Percentiles rank a stretch among this genome's conserved stretches.
Evolutionary conservation across 2,329 filamentous ascomycete genomes (phyloP).

Genomic region (Aspergillus terreus): DNA sequence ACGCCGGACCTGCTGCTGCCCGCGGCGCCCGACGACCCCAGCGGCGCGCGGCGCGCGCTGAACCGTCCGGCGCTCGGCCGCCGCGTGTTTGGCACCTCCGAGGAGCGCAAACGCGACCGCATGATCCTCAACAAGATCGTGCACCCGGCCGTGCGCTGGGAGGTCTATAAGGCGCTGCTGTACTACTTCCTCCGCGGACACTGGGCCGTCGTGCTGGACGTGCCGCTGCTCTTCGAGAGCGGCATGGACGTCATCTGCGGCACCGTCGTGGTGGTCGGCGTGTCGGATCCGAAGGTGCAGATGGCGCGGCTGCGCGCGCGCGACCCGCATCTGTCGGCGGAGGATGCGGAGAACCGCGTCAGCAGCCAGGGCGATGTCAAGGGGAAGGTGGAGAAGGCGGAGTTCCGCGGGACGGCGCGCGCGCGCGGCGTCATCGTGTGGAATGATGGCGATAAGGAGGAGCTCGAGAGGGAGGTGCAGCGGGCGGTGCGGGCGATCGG

Average conservation of each 20-base stretch:
- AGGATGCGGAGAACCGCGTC: slow-evolving; percentile 85
- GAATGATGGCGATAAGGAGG: slow-evolving; percentile 76
- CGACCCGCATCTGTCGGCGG: slow-evolving; percentile 72
- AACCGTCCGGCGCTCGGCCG: slow-evolving; percentile 82
- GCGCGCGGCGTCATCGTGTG: slow-evolving; percentile 74
- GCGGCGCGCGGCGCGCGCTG: slow-evolving; percentile 51
- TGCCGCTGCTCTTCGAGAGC: slow-evolving; percentile 88
- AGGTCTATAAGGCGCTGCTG: slow-evolving; percentile 75
- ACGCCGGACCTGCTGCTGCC: slow-evolving; percentile 82
- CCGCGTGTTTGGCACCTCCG: slow-evolving; percentile 77
- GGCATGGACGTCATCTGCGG: slow-evolving; percentile 83
- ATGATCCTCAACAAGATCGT: slow-evolving; percentile 82
- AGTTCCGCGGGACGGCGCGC: slow-evolving; percentile 54
- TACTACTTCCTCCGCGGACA: slow-evolving; percentile 68
- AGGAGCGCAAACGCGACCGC: slow-evolving; percentile 67
- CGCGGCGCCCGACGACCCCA: slow-evolving; percentile 37
- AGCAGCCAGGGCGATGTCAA: slow-evolving; percentile 80
- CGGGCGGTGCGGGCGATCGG: slow-evolving; percentile 62
- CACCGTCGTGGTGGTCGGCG: slow-evolving; percentile 80
- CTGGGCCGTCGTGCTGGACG: slow-evolving; percentile 89
- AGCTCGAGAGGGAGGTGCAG: slow-evolving; percentile 65
- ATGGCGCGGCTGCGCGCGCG: slow-evolving; percentile 72
- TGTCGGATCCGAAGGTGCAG: slow-evolving; percentile 74
- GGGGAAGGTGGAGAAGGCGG: slow-evolving; percentile 73
- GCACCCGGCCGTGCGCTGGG: slow-evolving; percentile 80